Percentiles rank a stretch among this genome's conserved stretches.
These are phyloP conservation scores for Epicoccum nigrum DNA, from an alignment of 2,329 filamentous ascomycete species.

Conservation along the genomic window DNA sequence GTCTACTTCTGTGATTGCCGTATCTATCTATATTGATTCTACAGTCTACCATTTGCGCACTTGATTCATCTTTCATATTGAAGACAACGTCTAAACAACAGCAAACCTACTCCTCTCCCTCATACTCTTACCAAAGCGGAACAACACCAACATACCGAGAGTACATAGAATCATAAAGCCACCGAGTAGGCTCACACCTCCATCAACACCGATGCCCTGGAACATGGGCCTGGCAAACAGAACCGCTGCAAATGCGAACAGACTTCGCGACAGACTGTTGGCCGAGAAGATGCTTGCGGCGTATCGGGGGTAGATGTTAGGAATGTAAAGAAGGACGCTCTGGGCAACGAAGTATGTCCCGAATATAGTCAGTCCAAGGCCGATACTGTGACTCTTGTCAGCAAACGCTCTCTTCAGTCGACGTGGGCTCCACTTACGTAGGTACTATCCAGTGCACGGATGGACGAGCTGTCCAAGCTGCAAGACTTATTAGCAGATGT, in stretches of 20 bases:
- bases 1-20: too few species aligned
- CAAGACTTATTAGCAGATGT: not conserved
- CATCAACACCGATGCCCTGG: slow-evolving; percentile 62
- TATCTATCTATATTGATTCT: too few species aligned
- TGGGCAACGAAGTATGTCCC: slow-evolving; percentile 51
- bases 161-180: slow-evolving; percentile 50
- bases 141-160: slow-evolving; percentile 63
- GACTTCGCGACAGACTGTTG: slow-evolving; percentile 61
- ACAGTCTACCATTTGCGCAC: not conserved
- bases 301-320: slow-evolving; percentile 64
- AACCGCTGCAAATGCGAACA: slow-evolving; percentile 64
- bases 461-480: slow-evolving; percentile 67
- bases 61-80: not conserved
- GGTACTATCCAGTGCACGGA: slow-evolving; percentile 63
- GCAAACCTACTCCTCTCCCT: slow-evolving; percentile 66
- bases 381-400: slow-evolving; percentile 40
- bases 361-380: slow-evolving; percentile 55
- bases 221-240: slow-evolving; percentile 66
- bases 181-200: slow-evolving; percentile 64
- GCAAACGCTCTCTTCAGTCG: not conserved
- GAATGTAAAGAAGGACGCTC: slow-evolving; percentile 65
- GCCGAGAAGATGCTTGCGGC: slow-evolving; percentile 63
- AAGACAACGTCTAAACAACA: slow-evolving; percentile 16
- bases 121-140: slow-evolving; percentile 61
- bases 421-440: slow-evolving; percentile 29